phyloP scores from a whole-genome alignment of 176 grass and related monocot genomes.

The Poa pratensis region DNA sequence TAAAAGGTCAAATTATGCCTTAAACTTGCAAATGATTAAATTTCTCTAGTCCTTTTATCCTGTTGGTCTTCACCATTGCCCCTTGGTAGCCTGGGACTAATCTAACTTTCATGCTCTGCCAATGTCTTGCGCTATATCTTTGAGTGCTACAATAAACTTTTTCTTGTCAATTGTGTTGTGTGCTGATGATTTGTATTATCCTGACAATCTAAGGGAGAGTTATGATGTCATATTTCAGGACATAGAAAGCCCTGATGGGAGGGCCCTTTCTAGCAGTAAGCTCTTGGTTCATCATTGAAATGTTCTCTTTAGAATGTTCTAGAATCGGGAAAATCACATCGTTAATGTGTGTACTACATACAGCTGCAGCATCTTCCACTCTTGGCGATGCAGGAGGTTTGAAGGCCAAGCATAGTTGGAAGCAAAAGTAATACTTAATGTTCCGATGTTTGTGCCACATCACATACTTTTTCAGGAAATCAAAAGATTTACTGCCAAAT shows the following conservation, averaged over 20 bases:
- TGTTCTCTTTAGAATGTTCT: background rate
- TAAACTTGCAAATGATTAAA: conserved; percentile 1
- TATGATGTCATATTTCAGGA: conserved; percentile 58
- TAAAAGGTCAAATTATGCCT: background rate
- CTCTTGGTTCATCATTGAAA: conserved; percentile 32
- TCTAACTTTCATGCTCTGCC: background rate
- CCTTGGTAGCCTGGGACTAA: background rate
- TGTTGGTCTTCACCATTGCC: background rate
- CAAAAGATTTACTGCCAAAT: conserved; percentile 26
- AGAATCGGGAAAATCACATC: background rate
- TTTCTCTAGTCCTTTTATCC: background rate
- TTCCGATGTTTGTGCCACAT: conserved; percentile 27
- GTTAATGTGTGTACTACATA: conserved; percentile 22
- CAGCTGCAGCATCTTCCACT: conserved; percentile 39
- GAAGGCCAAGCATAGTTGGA: conserved; percentile 78
- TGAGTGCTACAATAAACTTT: background rate
- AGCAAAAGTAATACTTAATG: conserved; percentile 68
- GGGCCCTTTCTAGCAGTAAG: conserved; percentile 68
- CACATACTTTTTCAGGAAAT: conserved; percentile 20
- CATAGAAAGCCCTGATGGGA: conserved; percentile 61
- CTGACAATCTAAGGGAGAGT: conserved; percentile 46
- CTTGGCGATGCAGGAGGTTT: conserved; percentile 35
- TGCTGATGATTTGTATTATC: conserved; percentile 17
- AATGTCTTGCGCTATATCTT: background rate
- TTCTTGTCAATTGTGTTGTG: conserved; percentile 13